Percentiles rank a stretch among this genome's conserved stretches.
These are phyloP conservation scores for Phytophthora sojae DNA, from an alignment of 352 stramenopile genomes.

Conservation along the genomic window DNA sequence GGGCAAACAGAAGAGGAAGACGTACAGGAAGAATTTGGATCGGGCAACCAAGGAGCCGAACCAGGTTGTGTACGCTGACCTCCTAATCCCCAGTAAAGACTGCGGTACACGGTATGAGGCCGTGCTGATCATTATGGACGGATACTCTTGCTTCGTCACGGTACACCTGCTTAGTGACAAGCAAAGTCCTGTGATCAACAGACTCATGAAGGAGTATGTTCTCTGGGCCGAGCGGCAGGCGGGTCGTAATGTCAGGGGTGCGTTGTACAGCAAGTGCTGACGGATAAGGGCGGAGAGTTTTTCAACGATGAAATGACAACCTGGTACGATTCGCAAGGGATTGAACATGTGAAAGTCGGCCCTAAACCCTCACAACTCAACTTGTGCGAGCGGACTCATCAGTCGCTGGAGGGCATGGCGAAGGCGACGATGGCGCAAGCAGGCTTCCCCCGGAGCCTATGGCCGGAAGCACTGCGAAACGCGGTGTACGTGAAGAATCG, in stretches of 20 bases:
- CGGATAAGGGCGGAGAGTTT: constrained; percentile 16
- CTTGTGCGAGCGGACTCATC: constrained; percentile 6
- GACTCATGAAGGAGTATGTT: too few species aligned
- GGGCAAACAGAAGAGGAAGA: too few species aligned
- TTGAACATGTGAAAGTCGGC: constrained; percentile 12
- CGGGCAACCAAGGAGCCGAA: too few species aligned
- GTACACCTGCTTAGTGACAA: too few species aligned
- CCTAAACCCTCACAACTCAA: constrained; percentile 15
- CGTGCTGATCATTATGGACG: too few species aligned
- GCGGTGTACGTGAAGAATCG: constrained; percentile 22
- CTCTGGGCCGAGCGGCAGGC: too few species aligned
- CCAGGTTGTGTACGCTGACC: too few species aligned
- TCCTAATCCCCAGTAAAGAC: too few species aligned
- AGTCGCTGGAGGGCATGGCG: constrained; percentile 7
- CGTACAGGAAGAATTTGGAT: too few species aligned
- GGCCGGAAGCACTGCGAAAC: not conserved
- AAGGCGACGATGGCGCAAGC: constrained; percentile 16
- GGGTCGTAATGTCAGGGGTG: not conserved
- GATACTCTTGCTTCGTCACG: too few species aligned
- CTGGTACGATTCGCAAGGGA: constrained; percentile 11
- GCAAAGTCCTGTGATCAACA: too few species aligned
- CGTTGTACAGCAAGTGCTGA: constrained; percentile 2
- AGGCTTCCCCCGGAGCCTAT: constrained; percentile 14
- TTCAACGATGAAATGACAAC: constrained; percentile 13
- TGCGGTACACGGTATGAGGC: too few species aligned